A percentile compares a stretch with the other conserved stretches of the same genome.
phyloP scores from a whole-genome alignment of 2,329 filamentous ascomycete species.

The Penicillium olsonii region DNA sequence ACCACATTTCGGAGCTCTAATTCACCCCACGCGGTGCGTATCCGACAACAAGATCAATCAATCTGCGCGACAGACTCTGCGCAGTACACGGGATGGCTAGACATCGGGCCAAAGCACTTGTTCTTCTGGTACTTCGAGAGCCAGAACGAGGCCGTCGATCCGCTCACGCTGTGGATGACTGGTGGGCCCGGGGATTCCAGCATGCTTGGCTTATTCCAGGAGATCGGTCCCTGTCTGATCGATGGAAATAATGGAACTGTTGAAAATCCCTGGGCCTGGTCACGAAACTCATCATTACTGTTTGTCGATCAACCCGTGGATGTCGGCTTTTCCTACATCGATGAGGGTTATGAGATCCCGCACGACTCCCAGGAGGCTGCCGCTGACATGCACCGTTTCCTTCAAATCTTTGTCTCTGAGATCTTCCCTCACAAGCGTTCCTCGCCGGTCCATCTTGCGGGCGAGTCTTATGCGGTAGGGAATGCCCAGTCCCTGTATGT shows the following conservation, averaged over 20 bases:
- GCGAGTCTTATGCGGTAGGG: conserved; percentile 52
- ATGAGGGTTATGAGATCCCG: conserved; percentile 19
- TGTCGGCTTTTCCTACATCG: conserved; percentile 30
- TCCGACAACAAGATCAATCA: conserved; percentile 17
- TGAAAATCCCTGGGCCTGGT: conserved; percentile 25
- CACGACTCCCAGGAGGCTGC: conserved; percentile 47
- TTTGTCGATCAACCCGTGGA: conserved; percentile 31
- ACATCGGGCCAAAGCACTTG: conserved; percentile 12
- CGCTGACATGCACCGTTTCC: conserved; percentile 52
- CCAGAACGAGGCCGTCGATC: conserved; percentile 47
- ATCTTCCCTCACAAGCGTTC: conserved; percentile 46
- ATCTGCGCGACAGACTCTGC: conserved; percentile 18
- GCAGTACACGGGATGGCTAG: conserved; percentile 21
- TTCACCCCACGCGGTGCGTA: conserved; percentile 18
- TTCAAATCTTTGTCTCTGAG: conserved; percentile 50
- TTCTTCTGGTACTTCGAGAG: conserved; percentile 49
- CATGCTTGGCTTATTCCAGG: conserved; percentile 55
- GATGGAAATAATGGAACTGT: conserved; percentile 24
- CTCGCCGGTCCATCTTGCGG: conserved; percentile 49
- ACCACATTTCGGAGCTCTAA: conserved; percentile 7
- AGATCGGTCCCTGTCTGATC: conserved; percentile 48
- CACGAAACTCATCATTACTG: conserved; percentile 25
- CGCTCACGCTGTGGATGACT: conserved; percentile 55
- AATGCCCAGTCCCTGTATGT: not conserved
- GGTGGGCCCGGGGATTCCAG: conserved; percentile 56